These are phyloP conservation scores for Russula abietina DNA, from an alignment of 768 basidiomycete genomes.

Conservation along the genomic window DNA sequence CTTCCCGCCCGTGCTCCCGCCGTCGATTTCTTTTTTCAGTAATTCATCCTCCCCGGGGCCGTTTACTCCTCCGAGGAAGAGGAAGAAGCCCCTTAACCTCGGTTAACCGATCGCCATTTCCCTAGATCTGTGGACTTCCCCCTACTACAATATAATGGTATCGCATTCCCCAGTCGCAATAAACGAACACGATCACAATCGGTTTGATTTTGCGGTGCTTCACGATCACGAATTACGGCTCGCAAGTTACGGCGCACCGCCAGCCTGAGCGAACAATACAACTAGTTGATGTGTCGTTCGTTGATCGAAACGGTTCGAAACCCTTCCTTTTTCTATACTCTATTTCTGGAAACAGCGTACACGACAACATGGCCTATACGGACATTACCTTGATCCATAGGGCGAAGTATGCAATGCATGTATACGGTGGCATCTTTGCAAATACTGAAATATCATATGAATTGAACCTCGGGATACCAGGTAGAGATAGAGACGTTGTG, in stretches of 20 bases:
- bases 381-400: background rate
- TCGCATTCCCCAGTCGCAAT: no score
- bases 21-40: background rate
- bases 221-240: background rate
- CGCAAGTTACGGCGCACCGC: background rate
- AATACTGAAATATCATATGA: background rate
- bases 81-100: no score
- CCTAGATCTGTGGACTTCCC: no score
- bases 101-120: no score
- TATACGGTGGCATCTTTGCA: background rate
- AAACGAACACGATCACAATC: no score
- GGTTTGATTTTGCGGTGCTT: background rate
- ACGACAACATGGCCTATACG: background rate
- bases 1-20: background rate
- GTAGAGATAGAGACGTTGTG: background rate
- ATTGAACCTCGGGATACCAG: background rate
- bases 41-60: background rate
- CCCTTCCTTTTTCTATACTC: background rate
- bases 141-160: no score
- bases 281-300: background rate
- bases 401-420: background rate
- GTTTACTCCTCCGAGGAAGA: background rate
- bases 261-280: background rate
- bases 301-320: background rate
- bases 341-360: no score